phyloP scores from a whole-genome alignment of 768 basidiomycete genomes.

The Symmetrospora coprosmae region DNA sequence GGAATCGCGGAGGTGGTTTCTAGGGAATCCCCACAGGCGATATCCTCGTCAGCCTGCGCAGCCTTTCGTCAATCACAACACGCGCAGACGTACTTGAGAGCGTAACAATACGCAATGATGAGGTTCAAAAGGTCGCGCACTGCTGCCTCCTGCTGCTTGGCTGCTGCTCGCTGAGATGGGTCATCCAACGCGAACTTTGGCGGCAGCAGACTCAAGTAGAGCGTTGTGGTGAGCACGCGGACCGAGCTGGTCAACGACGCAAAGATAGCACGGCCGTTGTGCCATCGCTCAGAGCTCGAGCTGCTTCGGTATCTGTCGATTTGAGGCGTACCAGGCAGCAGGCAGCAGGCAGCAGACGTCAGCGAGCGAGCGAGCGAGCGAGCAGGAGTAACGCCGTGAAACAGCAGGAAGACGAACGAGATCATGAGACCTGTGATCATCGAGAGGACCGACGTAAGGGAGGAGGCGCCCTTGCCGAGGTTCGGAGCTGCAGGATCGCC shows the following conservation, averaged over 20 bases:
- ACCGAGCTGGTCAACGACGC: constrained; percentile 7
- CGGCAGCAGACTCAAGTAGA: constrained; percentile 6
- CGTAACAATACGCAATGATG: constrained; percentile 9
- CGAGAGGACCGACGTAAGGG: not conserved
- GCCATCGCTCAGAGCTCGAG: constrained; percentile 1
- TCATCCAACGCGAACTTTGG: not conserved
- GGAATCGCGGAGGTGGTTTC: constrained; percentile 11
- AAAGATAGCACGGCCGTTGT: constrained; percentile 13
- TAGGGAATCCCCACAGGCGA: too few species aligned
- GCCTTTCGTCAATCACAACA: too few species aligned
- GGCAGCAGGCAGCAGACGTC: too few species aligned
- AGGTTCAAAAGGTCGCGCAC: constrained; percentile 3
- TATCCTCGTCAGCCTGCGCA: too few species aligned
- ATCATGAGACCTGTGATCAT: constrained; percentile 18
- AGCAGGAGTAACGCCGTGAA: too few species aligned
- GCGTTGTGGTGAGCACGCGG: not conserved
- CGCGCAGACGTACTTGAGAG: constrained; percentile 3
- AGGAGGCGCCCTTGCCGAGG: constrained; percentile 10
- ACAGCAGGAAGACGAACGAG: constrained; percentile 9
- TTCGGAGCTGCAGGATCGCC: constrained; percentile 5
- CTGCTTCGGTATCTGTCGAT: not conserved
- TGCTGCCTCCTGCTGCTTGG: constrained; percentile 6
- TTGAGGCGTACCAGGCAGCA: not conserved
- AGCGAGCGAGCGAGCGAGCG: too few species aligned
- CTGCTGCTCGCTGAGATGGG: not conserved